Conservation (phyloP, 2,329 filamentous ascomycete genomes). For the Aspergillus sp. region DNA sequence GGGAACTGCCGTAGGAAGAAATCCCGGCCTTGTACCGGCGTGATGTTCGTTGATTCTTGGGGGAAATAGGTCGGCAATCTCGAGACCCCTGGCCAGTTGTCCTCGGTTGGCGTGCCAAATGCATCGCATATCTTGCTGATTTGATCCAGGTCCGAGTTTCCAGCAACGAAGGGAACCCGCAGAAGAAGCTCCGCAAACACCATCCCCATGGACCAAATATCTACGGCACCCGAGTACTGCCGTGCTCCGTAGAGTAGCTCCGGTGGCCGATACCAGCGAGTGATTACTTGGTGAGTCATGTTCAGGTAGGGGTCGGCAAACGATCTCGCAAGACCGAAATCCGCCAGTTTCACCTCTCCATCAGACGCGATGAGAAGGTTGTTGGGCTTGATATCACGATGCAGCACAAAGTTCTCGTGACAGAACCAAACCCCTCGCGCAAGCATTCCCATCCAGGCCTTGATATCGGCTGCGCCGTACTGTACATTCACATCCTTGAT, state of each 20-base stretch:
- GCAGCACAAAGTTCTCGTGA: constrained; percentile 88
- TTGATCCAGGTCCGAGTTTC: constrained; percentile 82
- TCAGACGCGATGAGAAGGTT: constrained; percentile 93
- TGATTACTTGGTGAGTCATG: constrained; percentile 96
- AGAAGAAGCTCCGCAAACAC: constrained; percentile 91
- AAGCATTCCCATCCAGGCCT: constrained; percentile 99
- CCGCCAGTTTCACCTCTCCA: constrained; percentile 90
- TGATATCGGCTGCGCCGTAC: constrained; percentile 88
- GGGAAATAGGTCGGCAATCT: constrained; percentile 78
- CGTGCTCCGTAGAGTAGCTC: constrained; percentile 89
- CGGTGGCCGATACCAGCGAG: constrained; percentile 92
- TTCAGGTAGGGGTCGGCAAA: constrained; percentile 84
- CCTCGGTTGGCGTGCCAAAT: constrained; percentile 87
- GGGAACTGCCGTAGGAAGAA: constrained; percentile 77
- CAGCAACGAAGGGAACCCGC: constrained; percentile 78
- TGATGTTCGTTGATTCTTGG: constrained; percentile 57
- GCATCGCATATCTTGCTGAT: constrained; percentile 79
- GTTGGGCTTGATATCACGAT: constrained; percentile 98
- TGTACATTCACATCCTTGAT: constrained; percentile 82
- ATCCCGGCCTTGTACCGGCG: constrained; percentile 61
- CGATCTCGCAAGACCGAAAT: constrained; percentile 90
- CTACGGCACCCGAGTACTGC: constrained; percentile 87
- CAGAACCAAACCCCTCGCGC: constrained; percentile 91
- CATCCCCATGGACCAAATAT: constrained; percentile 90
- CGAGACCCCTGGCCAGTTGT: constrained; percentile 91